Evolutionary conservation across 2,329 filamentous ascomycete species (phyloP), one percentile per base, ranked within the genome.

Genomic region (Zymoseptoria brevis): DNA sequence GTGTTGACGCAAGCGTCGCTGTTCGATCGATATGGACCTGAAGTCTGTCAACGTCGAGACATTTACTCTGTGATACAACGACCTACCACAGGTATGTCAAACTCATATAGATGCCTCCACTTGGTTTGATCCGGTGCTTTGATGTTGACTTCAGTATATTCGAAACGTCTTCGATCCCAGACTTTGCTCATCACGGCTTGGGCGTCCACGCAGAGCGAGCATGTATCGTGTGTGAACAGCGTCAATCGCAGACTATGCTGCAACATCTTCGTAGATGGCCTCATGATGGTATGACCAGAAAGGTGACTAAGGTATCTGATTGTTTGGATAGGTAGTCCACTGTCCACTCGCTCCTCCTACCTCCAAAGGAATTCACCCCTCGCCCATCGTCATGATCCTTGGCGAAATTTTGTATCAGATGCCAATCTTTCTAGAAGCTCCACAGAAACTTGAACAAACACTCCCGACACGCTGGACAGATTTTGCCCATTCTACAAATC

Each of bases 71-170:
- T 7, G 35, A 45, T n/a, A 1, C n/a, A n/a, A n/a, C 3, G 35
- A 45, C 75, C 68, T 77, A 92, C 88, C 69, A 92, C 89, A 0
- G 89, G 89, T 7, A 89, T 88, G 66, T 93, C 89, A 71, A 91
- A 89, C 59, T 91, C 88, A 70, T 93, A 93, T 1, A 90, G 69
- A 54, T 86, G 80, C 68, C 83, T 85, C 89, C 89, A 93, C 22
- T 77, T 75, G 62, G 83, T 81, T 16, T 81, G 80, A 24, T 84
- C 81, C 0, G 81, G 78, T 54, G 81, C 80, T 75, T 88, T 83
- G 54, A 92, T 83, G 69, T 91, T 81, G 61, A 89, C 78, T 72
- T 91, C 87, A 7, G 79, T 77, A 72, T 85, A 90, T 19, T 80
- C 80, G 72, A 92, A 90, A 0, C 85, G 86, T 24, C 86, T 77